Base-by-base conservation (phyloP, 1,139 yeast species). In the Diutina neorugosa region DNA sequence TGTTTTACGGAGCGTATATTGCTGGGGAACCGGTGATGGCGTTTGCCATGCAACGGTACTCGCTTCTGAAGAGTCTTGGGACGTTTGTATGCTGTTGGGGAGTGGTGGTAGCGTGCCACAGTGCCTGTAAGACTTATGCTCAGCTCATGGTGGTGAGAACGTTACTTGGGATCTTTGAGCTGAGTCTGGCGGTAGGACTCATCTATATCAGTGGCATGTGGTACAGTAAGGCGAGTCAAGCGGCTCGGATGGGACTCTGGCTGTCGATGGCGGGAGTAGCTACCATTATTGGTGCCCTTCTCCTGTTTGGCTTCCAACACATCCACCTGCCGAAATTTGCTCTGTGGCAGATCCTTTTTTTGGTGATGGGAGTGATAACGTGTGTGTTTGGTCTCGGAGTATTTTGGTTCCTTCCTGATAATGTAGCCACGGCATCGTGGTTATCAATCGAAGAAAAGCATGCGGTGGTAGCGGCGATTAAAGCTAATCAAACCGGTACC, bases 1-100 rank as follows among this genome's bases (percentile, higher is more conserved):
- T 71, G 44, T 67, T 73, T 55, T 74, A 71, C 54, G 74, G 68
- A 51, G 77, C 79, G 1, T 76, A 75, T 56, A 70, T 77, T 51
- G 67, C 74, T 50, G 78, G 76, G 1, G 50, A 46, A 19, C 50
- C 50, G n/a, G 40, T 46, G 41, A 46, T 27, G 50, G 40, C 50
- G n/a, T 46, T 8, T 46, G 27, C 27, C 41, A 46, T 46, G 50
- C 50, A 46, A 16, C 19, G 40, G 21, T 25, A 6, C 5, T 27
- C 50, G 40, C 27, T 46, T 46, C 50, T 46, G 50, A 46, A 27
- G 41, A 16, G 21, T 16, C 21, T 46, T 3, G 50, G 50, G 23
- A 41, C 5, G 40, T 46, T 46, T 46, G 41, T 46, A 3, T n/a
- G 21, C 18, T 27, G 21, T 11, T 46, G 50, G 50, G 50, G 50